phyloP scores from a whole-genome alignment of 2,329 filamentous ascomycete species.

The Alternaria arborescens region DNA sequence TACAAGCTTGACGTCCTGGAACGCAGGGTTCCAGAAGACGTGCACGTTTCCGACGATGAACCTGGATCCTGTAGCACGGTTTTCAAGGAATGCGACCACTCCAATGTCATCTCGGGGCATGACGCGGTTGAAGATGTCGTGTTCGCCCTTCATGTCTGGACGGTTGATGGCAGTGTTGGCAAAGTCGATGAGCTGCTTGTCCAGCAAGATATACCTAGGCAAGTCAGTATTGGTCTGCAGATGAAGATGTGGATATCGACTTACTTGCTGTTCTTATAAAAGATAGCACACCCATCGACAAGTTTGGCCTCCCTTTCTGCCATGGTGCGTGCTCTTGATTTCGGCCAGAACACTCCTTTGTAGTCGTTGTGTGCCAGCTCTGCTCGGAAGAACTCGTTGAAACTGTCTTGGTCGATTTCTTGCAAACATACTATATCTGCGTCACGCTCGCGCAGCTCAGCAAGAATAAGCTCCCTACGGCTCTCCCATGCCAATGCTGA shows the following conservation, averaged over 20 bases:
- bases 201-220: conserved; percentile 77
- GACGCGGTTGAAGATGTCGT: conserved; percentile 97
- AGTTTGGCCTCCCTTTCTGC: conserved; percentile 82
- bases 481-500: conserved; percentile 87
- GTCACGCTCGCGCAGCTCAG: conserved; percentile 79
- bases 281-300: conserved; percentile 97
- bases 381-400: conserved; percentile 90
- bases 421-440: conserved; percentile 93
- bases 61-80: conserved; percentile 85
- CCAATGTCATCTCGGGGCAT: conserved; percentile 99
- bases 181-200: conserved; percentile 95
- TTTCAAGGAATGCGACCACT: conserved; percentile 90
- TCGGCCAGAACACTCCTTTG: conserved; percentile 92
- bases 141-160: conserved; percentile 95
- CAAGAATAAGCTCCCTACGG: conserved; percentile 81
- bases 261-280: conserved; percentile 90
- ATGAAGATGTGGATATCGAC: conserved; percentile 17
- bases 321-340: conserved; percentile 91
- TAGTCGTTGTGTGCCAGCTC: conserved; percentile 87
- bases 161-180: conserved; percentile 90
- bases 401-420: conserved; percentile 90
- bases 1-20: conserved; percentile 94
- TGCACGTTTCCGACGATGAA: conserved; percentile 94
- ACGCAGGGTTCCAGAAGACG: conserved; percentile 90
- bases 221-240: conserved; percentile 18